Evolutionary conservation across 1,284 basidiomycete genomes (phyloP), one percentile per base, ranked within the genome.

Genomic region (Tremellales sp.): DNA sequence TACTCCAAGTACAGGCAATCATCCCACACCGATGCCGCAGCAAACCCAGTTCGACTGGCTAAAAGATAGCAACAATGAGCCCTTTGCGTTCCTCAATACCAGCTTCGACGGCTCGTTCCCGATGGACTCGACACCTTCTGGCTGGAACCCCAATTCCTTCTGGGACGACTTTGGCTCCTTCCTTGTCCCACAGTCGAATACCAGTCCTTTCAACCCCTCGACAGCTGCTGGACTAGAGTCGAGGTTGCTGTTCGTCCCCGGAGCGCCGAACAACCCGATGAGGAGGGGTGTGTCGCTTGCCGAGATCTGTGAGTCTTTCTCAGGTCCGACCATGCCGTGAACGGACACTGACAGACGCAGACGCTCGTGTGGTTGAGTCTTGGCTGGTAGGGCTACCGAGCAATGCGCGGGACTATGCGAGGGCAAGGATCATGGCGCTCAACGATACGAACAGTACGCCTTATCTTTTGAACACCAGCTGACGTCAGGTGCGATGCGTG

Each of bases 351-450:
- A 5, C 27, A 17, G 26, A 37, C 23, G 12, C 27, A 60, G 57
- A 64, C 44, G 57, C 58, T 2, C 52, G 62, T 24, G 60, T 64
- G 13, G 57, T 64, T 15, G 60, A 64, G 29, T 57, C 56, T 17
- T 64, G 62, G 62, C 56, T 64, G 4, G 57, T 62, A 0, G 60
- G 62, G 7, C 45, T 64, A n/a, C 60, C 62, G 3, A 55, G 53
- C 1, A 49, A 45, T 2, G 54, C 58, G 6, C 36, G 60, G n/a
- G 62, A 64, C 22, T 57, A 57, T 41, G 60, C 55, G 1, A 42
- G 58, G 13, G 52, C 60, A 1, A 51, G 60, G 5, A 60, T 64
- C 26, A 51, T 60, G 4, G 56, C 60, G 2, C 50, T 60, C 26
- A 55, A 64, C 40, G 60, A 64, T 24, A 56, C 43, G 2, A 59